Evolutionary conservation across 2,329 filamentous ascomycete species (phyloP), one percentile per base, ranked within the genome.

Genomic region (Plectosphaerella sp.): DNA sequence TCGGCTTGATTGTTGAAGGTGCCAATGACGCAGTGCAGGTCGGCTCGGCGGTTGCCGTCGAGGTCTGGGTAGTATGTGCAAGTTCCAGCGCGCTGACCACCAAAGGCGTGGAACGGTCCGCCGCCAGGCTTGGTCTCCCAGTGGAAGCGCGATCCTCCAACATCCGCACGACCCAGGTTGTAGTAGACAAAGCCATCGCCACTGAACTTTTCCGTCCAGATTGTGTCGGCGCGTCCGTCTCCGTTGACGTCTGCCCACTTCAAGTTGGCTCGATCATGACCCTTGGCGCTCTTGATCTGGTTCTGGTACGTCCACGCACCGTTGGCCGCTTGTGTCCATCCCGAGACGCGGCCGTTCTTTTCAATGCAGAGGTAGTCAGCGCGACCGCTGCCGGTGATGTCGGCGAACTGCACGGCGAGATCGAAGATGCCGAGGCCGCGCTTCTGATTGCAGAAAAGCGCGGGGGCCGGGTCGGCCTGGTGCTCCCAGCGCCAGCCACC

Each of bases 221-320:
- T 50, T 20, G 70, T 53, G 55, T 73, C 71, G 16, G 60, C 64
- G 7, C 47, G 54, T 15, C 67, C 67, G 42, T 70, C 67, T 12
- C 69, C 67, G 49, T 73, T 67, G 20, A 72, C 64, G 55, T 74
- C 72, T 4, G 64, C 66, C 37, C 59, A 74, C 9, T 64, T 62
- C 11, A 69, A 49, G 52, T 72, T 68, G 12, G 69, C 67, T 1
- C 69, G 64, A 47, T 72, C 69, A 12, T 57, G 59, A 24, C 49
- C 58, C 39, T 62, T 59, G 12, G 57, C 48, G 46, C 56, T 56
- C 54, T 67, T 69, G 52, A 68, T 56, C 58, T 67, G 64, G n/a
- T 51, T 59, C 12, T 60, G 57, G 51, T 57, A 25, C 39, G 47
- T 56, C 45, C 49, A 60, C 49, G 18, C 16, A 10, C 52, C 54